These are phyloP conservation scores for Turritis glabra DNA, from an alignment of 345 rosid genomes.

Conservation along the genomic window DNA sequence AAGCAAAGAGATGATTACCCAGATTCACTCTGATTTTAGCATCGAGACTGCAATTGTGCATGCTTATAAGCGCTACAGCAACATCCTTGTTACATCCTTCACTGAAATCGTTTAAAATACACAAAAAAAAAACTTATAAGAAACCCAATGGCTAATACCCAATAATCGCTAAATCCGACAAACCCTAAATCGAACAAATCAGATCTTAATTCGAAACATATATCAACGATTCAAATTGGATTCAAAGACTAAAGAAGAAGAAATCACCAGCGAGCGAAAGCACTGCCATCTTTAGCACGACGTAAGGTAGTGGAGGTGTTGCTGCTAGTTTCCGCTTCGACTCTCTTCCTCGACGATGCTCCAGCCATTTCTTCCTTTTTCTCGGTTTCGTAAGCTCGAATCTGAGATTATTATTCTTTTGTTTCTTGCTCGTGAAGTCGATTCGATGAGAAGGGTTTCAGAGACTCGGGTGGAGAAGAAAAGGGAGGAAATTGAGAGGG, in stretches of 20 bases:
- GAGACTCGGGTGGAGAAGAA: slow-evolving; percentile 26
- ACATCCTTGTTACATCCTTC: slow-evolving; percentile 76
- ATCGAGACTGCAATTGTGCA: slow-evolving; percentile 90
- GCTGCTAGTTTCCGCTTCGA: slow-evolving; percentile 52
- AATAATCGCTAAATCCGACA: not conserved
- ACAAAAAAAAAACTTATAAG: not conserved
- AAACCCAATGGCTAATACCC: not conserved
- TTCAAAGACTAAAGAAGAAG: not conserved
- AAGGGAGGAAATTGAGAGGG: slow-evolving; percentile 26
- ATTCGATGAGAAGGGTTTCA: not conserved
- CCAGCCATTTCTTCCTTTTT: slow-evolving; percentile 34
- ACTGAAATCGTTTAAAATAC: slow-evolving; percentile 43
- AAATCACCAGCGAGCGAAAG: slow-evolving; percentile 71
- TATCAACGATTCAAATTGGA: not conserved
- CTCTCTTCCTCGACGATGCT: slow-evolving; percentile 67
- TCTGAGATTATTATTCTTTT: too few relatives aligned
- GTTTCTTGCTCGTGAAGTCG: not conserved
- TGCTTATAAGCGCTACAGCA: slow-evolving; percentile 71
- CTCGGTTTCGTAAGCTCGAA: not conserved
- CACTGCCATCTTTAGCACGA: slow-evolving; percentile 86
- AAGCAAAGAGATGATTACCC: slow-evolving; percentile 41
- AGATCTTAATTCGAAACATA: not conserved
- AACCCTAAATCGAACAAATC: not conserved
- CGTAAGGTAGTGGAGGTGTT: slow-evolving; percentile 38
- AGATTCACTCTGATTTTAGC: slow-evolving; percentile 77